A percentile compares a stretch with the other conserved stretches of the same genome.
Conservation (phyloP, 805 yeast genomes). For the Pichia paraexigua region DNA sequence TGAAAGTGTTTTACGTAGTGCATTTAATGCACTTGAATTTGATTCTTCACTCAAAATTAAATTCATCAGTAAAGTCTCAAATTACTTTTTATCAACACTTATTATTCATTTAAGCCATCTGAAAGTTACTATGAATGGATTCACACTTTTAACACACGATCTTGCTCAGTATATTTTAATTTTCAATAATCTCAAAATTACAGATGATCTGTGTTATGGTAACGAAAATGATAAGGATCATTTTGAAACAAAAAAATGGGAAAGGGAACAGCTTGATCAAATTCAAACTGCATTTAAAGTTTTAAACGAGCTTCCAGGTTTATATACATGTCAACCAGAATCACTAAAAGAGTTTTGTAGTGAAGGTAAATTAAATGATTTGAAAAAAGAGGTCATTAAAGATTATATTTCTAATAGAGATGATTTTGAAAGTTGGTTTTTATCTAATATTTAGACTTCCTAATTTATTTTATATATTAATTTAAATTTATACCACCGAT, state of each 20-base stretch:
- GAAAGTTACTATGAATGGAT: conserved; percentile 75
- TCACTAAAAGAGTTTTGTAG: conserved; percentile 67
- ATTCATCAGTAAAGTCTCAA: conserved; percentile 17
- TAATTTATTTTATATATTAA: background rate
- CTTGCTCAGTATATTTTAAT: conserved; percentile 59
- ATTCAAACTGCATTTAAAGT: conserved; percentile 36
- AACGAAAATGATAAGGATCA: conserved; percentile 21
- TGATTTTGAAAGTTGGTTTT: conserved; percentile 51
- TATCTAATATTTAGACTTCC: conserved; percentile 18
- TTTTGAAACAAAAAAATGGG: conserved; percentile 18
- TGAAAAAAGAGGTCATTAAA: conserved; percentile 43
- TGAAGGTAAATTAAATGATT: conserved; percentile 67
- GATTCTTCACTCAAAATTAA: conserved; percentile 19
- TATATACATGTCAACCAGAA: conserved; percentile 80
- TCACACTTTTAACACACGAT: conserved; percentile 74
- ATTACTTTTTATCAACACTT: conserved; percentile 39
- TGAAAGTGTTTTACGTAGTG: conserved; percentile 31
- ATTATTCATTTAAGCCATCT: conserved; percentile 69
- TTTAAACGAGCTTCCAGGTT: conserved; percentile 72
- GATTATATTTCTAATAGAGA: conserved; percentile 22
- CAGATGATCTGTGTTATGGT: background rate
- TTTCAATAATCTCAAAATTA: conserved; percentile 16
- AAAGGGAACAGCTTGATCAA: conserved; percentile 44
- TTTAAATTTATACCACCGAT: background rate
- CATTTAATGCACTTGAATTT: conserved; percentile 26